Conservation (phyloP, 2,329 filamentous ascomycete genomes). For the Bipolaris zeicola region DNA sequence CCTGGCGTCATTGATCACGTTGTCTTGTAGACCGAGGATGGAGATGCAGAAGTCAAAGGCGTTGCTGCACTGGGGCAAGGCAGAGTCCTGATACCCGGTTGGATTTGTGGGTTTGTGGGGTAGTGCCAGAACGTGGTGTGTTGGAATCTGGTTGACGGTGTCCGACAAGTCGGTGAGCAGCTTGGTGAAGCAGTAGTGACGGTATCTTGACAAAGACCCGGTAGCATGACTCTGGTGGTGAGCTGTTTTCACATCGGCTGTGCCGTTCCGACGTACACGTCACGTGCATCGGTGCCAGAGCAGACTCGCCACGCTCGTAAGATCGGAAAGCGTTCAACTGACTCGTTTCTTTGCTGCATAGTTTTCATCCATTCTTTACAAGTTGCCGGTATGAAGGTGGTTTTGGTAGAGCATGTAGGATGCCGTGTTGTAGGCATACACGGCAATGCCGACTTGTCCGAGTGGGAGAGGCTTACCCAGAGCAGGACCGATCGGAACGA, state of each 20-base stretch:
- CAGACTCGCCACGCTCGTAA: background rate
- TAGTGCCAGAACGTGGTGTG: background rate
- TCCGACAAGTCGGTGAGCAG: background rate
- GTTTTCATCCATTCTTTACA: background rate
- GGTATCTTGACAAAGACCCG: background rate
- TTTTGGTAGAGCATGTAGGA: background rate
- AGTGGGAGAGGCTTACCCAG: background rate
- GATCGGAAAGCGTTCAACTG: background rate
- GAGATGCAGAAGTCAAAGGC: background rate
- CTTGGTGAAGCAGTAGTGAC: background rate
- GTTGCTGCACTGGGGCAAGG: background rate
- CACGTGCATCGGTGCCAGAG: background rate
- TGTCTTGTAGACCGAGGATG: background rate
- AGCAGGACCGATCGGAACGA: background rate
- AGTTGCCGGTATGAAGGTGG: background rate
- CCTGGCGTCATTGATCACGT: background rate
- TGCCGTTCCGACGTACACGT: background rate
- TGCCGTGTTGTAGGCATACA: background rate
- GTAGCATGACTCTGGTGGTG: background rate
- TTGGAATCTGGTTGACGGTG: background rate
- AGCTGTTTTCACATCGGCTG: background rate
- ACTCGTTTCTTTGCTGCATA: background rate
- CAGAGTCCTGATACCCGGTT: background rate
- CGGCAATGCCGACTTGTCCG: background rate
- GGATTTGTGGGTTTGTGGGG: background rate